Base-by-base conservation (phyloP, 2,329 filamentous ascomycete species). In the Fusarium albosuccineum region DNA sequence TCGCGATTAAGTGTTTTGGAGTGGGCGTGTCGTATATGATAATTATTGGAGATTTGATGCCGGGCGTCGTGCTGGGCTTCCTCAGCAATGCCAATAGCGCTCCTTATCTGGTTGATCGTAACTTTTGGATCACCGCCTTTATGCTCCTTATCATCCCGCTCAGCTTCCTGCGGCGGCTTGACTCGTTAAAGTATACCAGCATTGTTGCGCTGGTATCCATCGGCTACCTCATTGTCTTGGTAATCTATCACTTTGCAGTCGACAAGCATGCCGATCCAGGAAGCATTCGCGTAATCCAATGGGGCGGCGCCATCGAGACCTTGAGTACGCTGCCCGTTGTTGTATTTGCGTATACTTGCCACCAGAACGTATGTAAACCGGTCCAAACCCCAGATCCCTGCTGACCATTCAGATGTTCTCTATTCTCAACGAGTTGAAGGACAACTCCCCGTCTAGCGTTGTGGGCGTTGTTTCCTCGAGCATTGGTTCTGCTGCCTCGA, bases 321-420 rank as follows among this genome's bases (percentile, higher is more conserved):
- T 83, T 99, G 54, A 93, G 93, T 71, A 94, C 92, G 66, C 88
- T 99, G 67, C 96, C 96, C 0, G 94, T 99, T 54, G 94, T 98
- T 58, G 93, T 99, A 3, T 99, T 99, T 83, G 96, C 95, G n/a
- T 99, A 98, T 78, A 99, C 96, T 1, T 99, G 96, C 77, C 96
- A 99, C 79, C 96, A 99, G 75, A 99, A 99, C 77, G 93, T 96
- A 81, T 69, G 88, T 33, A 17, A 50, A 36, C 14, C 8, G 33
- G 26, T 7, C 27, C 30, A 5, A 11, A 14, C 14, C 13, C 7
- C 40, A 14, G 40, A 17, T 17, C 36, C 17, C 30, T 17, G 58
- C 53, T 73, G 57, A 57, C 22, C 9, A 13, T 1, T 30, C 70
- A 96, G 92, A 99, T 99, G 96, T 99, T 99, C 78, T 97, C 95